Base-by-base conservation (phyloP, 768 basidiomycete genomes). In the Naganishia friedmannii region DNA sequence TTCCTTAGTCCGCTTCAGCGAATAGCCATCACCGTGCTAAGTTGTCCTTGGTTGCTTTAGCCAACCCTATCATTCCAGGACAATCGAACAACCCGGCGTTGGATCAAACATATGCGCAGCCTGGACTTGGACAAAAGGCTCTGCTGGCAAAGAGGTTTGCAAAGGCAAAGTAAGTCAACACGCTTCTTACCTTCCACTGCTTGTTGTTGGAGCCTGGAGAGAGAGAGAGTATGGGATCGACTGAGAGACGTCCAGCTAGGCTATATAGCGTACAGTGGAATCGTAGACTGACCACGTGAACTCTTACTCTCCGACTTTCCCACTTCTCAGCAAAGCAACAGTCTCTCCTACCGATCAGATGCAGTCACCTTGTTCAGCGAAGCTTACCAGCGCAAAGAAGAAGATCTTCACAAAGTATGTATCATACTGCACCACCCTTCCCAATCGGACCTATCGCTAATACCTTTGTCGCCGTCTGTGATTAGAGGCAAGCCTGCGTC, bases 321-420 rank as follows among this genome's bases (percentile, higher is more conserved):
- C 12, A 31, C 29, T 17, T 34, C 19, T 42, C 78, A 93, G 92
- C 80, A 96, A 96, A 80, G 89, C 91, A 26, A 87, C 87, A 77
- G 84, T 94, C 76, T 97, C 95, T 21, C 95, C 95, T 2, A 96
- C 95, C 10, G 95, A 99, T 81, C 91, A 90, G 78, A 85, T 98
- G 82, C 87, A 97, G 85, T 95, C 93, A 2, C 95, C 95, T 3
- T 88, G 88, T 79, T 91, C 93, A 7, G 90, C 93, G 82, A 98
- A 97, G 82, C 86, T 98, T 65, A 89, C 85, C 60, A 90, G 90
- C 21, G 89, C 90, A 3, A 94, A 88, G 86, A 93, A 95, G 85
- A 92, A 92, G 82, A 92, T 92, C 77, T 98, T 96, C 79, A 84
- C 81, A 70, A 96, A 92, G 95, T 95, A 73, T 45, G 88, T 84